These are phyloP conservation scores for Alternaria sp. DNA, from an alignment of 2,329 filamentous ascomycete species.

Conservation along the genomic window DNA sequence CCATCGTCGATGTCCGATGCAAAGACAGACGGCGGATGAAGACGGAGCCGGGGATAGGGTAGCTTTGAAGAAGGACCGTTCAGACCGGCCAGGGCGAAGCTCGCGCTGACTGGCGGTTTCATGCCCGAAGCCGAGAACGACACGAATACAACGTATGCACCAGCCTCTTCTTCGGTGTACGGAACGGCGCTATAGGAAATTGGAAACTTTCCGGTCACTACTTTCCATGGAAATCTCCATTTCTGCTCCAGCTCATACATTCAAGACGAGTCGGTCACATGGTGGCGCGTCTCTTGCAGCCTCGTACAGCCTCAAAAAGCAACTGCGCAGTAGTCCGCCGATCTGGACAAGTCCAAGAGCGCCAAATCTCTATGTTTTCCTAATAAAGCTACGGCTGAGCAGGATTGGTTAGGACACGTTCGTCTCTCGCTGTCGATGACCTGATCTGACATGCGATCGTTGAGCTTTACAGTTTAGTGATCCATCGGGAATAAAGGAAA, in stretches of 20 bases:
- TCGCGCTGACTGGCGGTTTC: constrained; percentile 7
- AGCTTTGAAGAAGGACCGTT: constrained; percentile 12
- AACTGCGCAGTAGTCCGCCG: constrained; percentile 1
- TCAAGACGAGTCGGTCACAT: constrained; percentile 6
- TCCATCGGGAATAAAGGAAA: constrained; percentile 3
- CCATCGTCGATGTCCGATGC: constrained; percentile 3
- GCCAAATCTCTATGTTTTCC: not conserved
- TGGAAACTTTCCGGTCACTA: not conserved
- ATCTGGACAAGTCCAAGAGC: constrained; percentile 3
- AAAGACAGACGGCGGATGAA: not conserved
- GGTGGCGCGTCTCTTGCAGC: constrained; percentile 1
- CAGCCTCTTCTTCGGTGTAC: not conserved
- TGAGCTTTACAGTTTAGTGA: constrained; percentile 3
- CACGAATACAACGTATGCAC: constrained; percentile 1
- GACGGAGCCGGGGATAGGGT: not conserved
- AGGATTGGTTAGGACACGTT: constrained; percentile 3
- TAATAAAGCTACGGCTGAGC: constrained; percentile 4
- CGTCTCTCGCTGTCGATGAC: not conserved
- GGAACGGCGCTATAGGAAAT: not conserved
- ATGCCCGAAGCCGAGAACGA: constrained; percentile 2
- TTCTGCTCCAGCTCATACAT: not conserved
- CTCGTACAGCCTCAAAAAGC: constrained; percentile 5
- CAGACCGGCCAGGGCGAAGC: constrained; percentile 4
- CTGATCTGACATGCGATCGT: not conserved
- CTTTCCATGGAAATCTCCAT: constrained; percentile 1